phyloP scores from a whole-genome alignment of 2,329 filamentous ascomycete species.

The Plectosphaerella cucumerina region DNA sequence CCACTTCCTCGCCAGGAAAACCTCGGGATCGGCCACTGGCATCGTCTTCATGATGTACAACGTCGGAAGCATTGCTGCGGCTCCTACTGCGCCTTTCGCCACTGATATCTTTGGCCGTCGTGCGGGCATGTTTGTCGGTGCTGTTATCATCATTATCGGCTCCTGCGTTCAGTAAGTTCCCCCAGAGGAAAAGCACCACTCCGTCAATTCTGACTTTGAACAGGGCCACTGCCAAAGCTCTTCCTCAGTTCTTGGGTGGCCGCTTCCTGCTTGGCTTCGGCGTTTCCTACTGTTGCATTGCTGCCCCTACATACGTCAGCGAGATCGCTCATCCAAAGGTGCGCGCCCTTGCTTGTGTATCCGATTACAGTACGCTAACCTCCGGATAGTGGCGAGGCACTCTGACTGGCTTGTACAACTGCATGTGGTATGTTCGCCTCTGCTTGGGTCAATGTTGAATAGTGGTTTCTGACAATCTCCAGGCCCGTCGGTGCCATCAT shows the following conservation, averaged over 20 bases:
- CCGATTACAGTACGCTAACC: slow-evolving; percentile 13
- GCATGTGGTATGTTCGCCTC: slow-evolving; percentile 33
- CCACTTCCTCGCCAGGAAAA: slow-evolving; percentile 8
- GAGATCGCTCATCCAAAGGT: slow-evolving; percentile 47
- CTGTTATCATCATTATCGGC: slow-evolving; percentile 34
- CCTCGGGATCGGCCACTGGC: slow-evolving; percentile 8
- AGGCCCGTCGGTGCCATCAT: slow-evolving; percentile 44
- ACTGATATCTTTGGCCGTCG: slow-evolving; percentile 36
- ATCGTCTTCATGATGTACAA: slow-evolving; percentile 41
- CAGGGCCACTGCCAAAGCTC: slow-evolving; percentile 33
- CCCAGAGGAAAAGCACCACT: no score
- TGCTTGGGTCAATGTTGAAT: not conserved
- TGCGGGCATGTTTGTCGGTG: slow-evolving; percentile 34
- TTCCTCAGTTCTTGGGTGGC: slow-evolving; percentile 43
- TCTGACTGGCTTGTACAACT: slow-evolving; percentile 48
- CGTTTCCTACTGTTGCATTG: slow-evolving; percentile 44
- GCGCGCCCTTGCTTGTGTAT: not conserved
- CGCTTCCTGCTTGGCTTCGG: slow-evolving; percentile 49
- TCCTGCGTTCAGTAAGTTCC: slow-evolving; percentile 34
- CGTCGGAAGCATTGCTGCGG: slow-evolving; percentile 36
- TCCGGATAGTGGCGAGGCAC: slow-evolving; percentile 37
- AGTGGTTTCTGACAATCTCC: no score
- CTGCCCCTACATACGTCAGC: slow-evolving; percentile 45
- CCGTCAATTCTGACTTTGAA: no score
- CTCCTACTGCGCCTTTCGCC: slow-evolving; percentile 32